A percentile compares a stretch with the other conserved stretches of the same genome.
Conservation (phyloP, 164 flowering plant species). For the Magnolia kwangsiensis region DNA sequence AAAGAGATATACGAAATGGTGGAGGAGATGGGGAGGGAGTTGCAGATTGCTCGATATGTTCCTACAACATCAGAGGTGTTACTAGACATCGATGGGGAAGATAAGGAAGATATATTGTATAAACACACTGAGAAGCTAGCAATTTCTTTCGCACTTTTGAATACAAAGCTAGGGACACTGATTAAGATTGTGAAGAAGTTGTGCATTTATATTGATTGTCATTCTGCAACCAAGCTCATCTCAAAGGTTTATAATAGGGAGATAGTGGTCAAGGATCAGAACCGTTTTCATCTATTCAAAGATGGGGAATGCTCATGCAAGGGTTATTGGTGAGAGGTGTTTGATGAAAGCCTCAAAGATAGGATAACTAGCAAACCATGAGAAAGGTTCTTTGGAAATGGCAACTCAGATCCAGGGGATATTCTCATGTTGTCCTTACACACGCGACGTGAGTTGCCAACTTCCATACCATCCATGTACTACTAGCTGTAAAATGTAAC, state of each 20-base stretch:
- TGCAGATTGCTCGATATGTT: slow-evolving; percentile 10
- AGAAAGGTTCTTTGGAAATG: too few relatives aligned
- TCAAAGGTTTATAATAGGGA: slow-evolving; percentile 5
- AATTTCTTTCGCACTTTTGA: slow-evolving; percentile 11
- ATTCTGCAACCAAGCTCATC: slow-evolving; percentile 6
- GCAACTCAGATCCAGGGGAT: too few relatives aligned
- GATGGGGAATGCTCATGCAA: slow-evolving; percentile 16
- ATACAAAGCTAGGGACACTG: slow-evolving; percentile 1
- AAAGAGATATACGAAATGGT: slow-evolving; percentile 7
- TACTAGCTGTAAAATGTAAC: too few relatives aligned
- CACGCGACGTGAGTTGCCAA: too few relatives aligned
- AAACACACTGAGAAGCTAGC: slow-evolving; percentile 17
- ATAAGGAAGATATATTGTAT: slow-evolving; percentile 8
- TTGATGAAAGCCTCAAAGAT: too few relatives aligned
- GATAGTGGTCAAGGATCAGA: slow-evolving; percentile 13
- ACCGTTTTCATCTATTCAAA: slow-evolving; percentile 13
- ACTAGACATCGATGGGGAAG: slow-evolving; percentile 12
- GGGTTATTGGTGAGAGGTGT: too few relatives aligned
- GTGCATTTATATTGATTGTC: slow-evolving; percentile 10
- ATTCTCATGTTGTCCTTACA: too few relatives aligned
- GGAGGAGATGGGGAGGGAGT: not conserved
- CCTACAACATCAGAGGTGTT: slow-evolving; percentile 9
- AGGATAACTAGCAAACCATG: too few relatives aligned
- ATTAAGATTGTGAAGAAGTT: slow-evolving; percentile 17
- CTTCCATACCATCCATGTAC: too few relatives aligned